phyloP scores from a whole-genome alignment of 169 alveolate genomes.

The Cryptosporidium tyzzeri region DNA sequence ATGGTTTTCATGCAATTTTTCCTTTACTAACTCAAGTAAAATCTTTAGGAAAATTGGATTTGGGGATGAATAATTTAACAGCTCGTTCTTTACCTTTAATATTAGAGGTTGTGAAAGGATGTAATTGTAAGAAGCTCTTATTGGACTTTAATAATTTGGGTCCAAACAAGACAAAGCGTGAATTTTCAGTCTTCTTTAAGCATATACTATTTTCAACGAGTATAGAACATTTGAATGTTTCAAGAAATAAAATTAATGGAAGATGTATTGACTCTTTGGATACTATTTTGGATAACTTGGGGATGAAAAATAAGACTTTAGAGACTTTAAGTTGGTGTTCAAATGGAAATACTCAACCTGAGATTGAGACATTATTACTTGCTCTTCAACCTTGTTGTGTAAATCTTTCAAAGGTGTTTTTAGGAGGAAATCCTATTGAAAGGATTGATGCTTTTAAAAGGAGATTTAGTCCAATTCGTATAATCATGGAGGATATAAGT shows the following conservation, averaged over 20 bases:
- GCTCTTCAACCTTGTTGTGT: slow-evolving; percentile 56
- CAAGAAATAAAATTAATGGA: slow-evolving; percentile 66
- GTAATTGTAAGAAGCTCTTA: slow-evolving; percentile 30
- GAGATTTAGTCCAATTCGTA: slow-evolving; percentile 46
- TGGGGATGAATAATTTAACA: slow-evolving; percentile 69
- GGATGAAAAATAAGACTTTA: slow-evolving; percentile 32
- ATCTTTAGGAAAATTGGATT: slow-evolving; percentile 22
- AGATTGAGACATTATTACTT: slow-evolving; percentile 47
- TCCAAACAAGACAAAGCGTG: slow-evolving; percentile 56
- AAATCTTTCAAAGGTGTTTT: slow-evolving; percentile 12
- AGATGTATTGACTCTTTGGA: slow-evolving; percentile 68
- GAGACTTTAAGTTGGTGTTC: slow-evolving; percentile 69
- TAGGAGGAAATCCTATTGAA: slow-evolving; percentile 71
- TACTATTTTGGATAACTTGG: slow-evolving; percentile 28
- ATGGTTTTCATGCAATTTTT: slow-evolving; percentile 44
- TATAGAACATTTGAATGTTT: slow-evolving; percentile 35
- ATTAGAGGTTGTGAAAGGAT: slow-evolving; percentile 37
- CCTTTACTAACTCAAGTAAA: slow-evolving; percentile 43
- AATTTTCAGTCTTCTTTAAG: slow-evolving; percentile 36
- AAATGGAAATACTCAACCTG: slow-evolving; percentile 72
- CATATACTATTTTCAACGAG: slow-evolving; percentile 51
- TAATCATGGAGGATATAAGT: slow-evolving; percentile 43
- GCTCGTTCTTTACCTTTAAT: slow-evolving; percentile 57
- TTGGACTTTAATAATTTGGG: slow-evolving; percentile 60
- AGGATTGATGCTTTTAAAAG: slow-evolving; percentile 71